phyloP scores from a whole-genome alignment of 148 eudicot genomes.

The Chenopodium suecicum region DNA sequence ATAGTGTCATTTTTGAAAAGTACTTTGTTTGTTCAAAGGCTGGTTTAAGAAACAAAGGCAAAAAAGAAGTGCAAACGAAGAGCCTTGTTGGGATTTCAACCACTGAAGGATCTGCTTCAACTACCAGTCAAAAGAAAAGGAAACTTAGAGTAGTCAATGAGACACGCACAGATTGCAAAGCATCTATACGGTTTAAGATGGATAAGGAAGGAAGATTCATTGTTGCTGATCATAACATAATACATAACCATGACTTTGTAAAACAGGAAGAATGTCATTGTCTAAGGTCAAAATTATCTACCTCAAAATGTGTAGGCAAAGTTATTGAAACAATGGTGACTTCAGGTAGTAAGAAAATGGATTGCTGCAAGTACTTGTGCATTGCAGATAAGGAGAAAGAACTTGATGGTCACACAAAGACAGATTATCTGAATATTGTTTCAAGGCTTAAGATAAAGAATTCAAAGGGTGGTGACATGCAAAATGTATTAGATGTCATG shows the following conservation, averaged over 20 bases:
- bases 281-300: not conserved
- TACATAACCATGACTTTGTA: not conserved
- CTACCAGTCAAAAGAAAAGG: not conserved
- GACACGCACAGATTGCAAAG: slow-evolving; percentile 5
- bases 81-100: not conserved
- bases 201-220: not conserved
- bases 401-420: not conserved
- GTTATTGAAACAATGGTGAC: not conserved
- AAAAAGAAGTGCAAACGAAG: not conserved
- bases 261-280: not conserved
- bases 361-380: not conserved
- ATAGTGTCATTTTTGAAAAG: slow-evolving; percentile 3
- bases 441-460: not conserved
- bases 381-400: not conserved
- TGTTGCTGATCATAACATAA: slow-evolving; percentile 1
- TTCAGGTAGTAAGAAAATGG: not conserved
- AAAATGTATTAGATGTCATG: slow-evolving; percentile 2
- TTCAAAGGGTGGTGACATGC: not conserved
- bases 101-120: not conserved
- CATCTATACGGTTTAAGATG: not conserved
- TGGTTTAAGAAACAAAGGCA: not conserved
- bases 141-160: slow-evolving; percentile 3
- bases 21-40: not conserved
- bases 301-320: not conserved
- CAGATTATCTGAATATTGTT: not conserved